Evolutionary conservation across 495 filamentous ascomycete genomes (phyloP).

Genomic region (Cercophora scortea): DNA sequence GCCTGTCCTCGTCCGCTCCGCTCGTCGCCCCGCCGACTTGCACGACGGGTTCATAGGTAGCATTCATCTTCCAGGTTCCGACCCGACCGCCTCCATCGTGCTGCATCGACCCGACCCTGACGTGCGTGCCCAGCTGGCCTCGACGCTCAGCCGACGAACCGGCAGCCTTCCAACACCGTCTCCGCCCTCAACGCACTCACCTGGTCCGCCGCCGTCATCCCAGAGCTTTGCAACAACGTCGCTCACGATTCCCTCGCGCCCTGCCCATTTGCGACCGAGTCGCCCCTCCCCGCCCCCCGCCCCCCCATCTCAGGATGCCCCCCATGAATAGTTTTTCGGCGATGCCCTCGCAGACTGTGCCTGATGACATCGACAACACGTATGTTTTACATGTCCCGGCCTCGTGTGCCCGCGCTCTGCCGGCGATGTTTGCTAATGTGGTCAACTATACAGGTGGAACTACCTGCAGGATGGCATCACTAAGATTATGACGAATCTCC

Average conservation of each 20-base stretch:
- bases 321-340: slow-evolving; percentile 9
- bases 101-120: no score
- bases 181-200: no score
- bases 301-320: slow-evolving; percentile 15
- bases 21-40: no score
- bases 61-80: no score
- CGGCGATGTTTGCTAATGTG: slow-evolving; percentile 15
- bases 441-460: slow-evolving; percentile 55
- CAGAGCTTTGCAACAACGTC: no score
- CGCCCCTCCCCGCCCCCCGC: no score
- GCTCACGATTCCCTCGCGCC: not conserved
- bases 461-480: slow-evolving; percentile 83
- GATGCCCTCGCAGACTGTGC: slow-evolving; percentile 52
- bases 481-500: slow-evolving; percentile 85
- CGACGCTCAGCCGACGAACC: not conserved
- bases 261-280: not conserved
- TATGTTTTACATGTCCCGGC: slow-evolving; percentile 35
- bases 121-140: no score
- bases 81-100: no score
- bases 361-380: slow-evolving; percentile 80
- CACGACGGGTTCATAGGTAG: no score
- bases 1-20: no score
- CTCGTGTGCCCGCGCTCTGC: not conserved
- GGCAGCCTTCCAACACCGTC: not conserved
- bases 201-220: no score